Conservation (phyloP, 306 rosid species). For the Oemleria cerasiformis region DNA sequence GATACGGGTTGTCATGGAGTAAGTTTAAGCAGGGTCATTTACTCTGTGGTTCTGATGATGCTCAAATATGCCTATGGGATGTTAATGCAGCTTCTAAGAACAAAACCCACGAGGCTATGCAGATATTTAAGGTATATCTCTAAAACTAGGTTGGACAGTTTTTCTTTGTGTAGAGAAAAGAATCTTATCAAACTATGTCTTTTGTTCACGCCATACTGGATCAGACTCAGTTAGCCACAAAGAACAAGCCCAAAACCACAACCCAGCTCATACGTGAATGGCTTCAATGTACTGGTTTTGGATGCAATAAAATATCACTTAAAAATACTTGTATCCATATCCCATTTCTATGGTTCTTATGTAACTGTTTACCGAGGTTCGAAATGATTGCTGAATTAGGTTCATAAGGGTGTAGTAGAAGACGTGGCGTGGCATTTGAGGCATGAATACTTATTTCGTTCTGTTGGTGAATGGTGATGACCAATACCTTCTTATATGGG, state of each 20-base stretch:
- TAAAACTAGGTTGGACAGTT: background rate
- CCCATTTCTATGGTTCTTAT: background rate
- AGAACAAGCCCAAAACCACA: too few species aligned
- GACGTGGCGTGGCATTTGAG: slow-evolving; percentile 99
- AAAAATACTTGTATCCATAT: background rate
- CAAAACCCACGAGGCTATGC: slow-evolving; percentile 71
- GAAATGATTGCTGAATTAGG: slow-evolving; percentile 33
- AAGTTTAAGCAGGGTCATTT: slow-evolving; percentile 88
- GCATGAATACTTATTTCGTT: slow-evolving; percentile 95
- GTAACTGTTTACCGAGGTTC: slow-evolving; percentile 10
- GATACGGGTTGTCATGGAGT: slow-evolving; percentile 97
- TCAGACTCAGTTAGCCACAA: too few species aligned
- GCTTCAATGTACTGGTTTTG: background rate
- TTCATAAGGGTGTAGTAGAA: slow-evolving; percentile 96
- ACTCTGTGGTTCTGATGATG: slow-evolving; percentile 98
- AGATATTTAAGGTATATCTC: slow-evolving; percentile 70
- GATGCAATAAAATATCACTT: slow-evolving; percentile 8
- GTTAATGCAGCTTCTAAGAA: slow-evolving; percentile 73
- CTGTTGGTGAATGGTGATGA: slow-evolving; percentile 99
- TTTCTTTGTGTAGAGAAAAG: background rate
- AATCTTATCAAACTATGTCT: background rate
- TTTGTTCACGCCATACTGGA: too few species aligned
- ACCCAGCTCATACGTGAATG: too few species aligned
- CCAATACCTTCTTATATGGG: slow-evolving; percentile 87
- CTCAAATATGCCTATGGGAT: slow-evolving; percentile 99